Evolutionary conservation across 192 early-diverging fungal species (phyloP), one percentile per base, ranked within the genome.

Genomic region (Backusella liffmaniae): DNA sequence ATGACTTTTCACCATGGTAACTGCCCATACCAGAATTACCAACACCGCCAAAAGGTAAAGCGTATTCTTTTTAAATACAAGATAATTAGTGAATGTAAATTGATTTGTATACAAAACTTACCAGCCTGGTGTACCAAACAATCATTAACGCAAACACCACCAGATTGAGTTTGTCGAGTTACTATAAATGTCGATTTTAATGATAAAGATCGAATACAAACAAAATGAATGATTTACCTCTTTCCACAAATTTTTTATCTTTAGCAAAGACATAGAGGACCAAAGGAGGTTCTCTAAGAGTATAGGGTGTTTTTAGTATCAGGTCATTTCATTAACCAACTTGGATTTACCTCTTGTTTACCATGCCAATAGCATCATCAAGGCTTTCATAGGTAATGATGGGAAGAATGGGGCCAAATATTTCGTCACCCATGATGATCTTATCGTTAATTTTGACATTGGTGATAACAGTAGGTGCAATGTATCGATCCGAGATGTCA

Each of bases 361-460:
- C 82, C 76, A 86, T 81, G 36, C 75, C 82, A 51, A 95, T 79
- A 9, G 90, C 92, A 49, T 90, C 89, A 16, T 92, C 85, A 7
- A 92, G 37, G n/a, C 79, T 84, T 70, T 91, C 85, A 65, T 90
- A 89, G 1, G 86, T 76, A 36, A 97, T 68, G 71, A 99, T 86
- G 8, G 95, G 95, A 72, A 99, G 77, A 44, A 97, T 83, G 4
- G 97, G 97, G 13, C 95, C 97, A 88, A 99, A 98, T 44, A 99
- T 79, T 83, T 99, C 97, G 26, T 90, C 90, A 26, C 85, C 65
- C 96, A 97, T 95, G 67, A 93, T 77, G 4, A 76, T 67, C 46
- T 89, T 85, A 75, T 85, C 84, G 8, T 86, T 77, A 8, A 79
- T 56, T 1, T 75, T 80, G 16, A 97, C 94, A 30, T 92, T 88